phyloP scores from a whole-genome alignment of 345 rosid genomes.

The Sisymbrium irio region DNA sequence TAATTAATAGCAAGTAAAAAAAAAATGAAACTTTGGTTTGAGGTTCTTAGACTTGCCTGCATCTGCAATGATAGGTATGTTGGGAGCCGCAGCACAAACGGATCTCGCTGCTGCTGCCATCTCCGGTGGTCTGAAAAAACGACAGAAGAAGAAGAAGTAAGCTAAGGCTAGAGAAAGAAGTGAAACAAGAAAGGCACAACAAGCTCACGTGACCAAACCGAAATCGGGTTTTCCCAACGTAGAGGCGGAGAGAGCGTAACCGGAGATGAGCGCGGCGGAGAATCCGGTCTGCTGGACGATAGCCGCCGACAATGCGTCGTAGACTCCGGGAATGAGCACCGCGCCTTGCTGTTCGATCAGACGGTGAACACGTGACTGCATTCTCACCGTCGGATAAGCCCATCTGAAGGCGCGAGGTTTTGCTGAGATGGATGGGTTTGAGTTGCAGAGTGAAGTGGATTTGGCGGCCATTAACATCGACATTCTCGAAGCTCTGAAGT shows the following conservation, averaged over 20 bases:
- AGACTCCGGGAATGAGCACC: conserved; percentile 49
- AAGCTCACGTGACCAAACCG: conserved; percentile 46
- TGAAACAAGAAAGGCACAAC: background rate
- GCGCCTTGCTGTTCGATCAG: conserved; percentile 50
- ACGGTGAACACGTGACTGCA: conserved; percentile 48
- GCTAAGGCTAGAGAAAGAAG: background rate
- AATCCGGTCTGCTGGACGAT: conserved; percentile 48
- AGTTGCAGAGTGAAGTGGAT: conserved; percentile 20
- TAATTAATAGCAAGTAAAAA: background rate
- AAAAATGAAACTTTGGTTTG: background rate
- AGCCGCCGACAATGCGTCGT: conserved; percentile 55
- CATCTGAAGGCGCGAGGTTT: conserved; percentile 18
- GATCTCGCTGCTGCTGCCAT: conserved; percentile 50
- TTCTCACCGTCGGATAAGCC: conserved; percentile 41
- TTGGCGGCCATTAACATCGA: conserved; percentile 29
- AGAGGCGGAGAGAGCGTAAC: conserved; percentile 52
- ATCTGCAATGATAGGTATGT: conserved; percentile 41
- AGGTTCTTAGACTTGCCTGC: conserved; percentile 34
- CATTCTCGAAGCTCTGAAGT: conserved; percentile 8
- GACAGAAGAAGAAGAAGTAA: background rate
- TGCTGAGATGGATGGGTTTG: background rate
- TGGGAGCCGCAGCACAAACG: conserved; percentile 46
- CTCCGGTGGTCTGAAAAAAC: conserved; percentile 44
- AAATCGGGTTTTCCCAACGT: conserved; percentile 53
- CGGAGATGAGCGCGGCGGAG: conserved; percentile 49